These are phyloP conservation scores for Annulohypoxylon nitens DNA, from an alignment of 495 filamentous ascomycete species.

Conservation along the genomic window DNA sequence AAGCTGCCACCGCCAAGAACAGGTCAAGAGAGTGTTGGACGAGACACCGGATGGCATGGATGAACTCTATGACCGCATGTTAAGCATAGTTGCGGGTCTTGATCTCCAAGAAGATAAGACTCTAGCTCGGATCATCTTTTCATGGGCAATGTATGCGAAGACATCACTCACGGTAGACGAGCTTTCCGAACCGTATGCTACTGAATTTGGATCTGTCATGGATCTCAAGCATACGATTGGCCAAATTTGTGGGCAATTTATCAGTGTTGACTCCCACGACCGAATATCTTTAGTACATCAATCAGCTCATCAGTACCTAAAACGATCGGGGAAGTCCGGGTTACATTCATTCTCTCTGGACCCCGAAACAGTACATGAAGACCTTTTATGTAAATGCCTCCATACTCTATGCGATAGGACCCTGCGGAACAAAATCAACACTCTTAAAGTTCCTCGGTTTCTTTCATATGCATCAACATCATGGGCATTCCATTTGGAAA, in stretches of 20 bases:
- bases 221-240: not conserved
- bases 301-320: not conserved
- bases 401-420: not conserved
- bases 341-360: not conserved
- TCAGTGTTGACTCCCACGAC: not conserved
- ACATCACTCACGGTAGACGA: not conserved
- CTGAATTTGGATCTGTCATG: conserved; percentile 8
- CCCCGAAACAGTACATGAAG: not conserved
- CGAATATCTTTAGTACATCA: conserved; percentile 8
- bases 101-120: not conserved
- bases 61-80: conserved; percentile 1
- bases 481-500: not conserved
- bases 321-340: not conserved
- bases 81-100: not conserved
- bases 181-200: not conserved
- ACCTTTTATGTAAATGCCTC: not conserved
- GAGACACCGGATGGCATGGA: conserved; percentile 6
- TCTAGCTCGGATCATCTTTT: not conserved
- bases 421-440: not conserved
- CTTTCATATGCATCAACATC: conserved; percentile 1
- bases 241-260: conserved; percentile 1
- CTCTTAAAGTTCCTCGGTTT: not conserved
- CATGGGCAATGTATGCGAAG: conserved; percentile 10
- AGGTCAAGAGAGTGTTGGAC: not conserved
- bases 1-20: not conserved